Base-by-base conservation (phyloP, 352 stramenopile genomes). In the Phytophthora vignae region DNA sequence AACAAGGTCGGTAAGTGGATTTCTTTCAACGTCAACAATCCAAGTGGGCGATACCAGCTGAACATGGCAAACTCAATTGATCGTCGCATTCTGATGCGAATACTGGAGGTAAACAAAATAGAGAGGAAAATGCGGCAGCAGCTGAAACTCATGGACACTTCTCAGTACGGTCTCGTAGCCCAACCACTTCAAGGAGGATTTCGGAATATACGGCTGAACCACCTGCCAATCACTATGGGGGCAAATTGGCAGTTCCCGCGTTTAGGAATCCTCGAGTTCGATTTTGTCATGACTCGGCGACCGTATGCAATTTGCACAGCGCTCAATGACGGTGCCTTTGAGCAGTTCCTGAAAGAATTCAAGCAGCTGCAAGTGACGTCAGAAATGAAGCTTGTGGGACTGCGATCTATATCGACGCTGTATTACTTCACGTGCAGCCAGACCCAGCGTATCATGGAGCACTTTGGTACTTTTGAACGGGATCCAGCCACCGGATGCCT, bases 281-380 rank as follows among this genome's bases (percentile, higher is more conserved):
- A 94, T 65, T 94, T 91, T 64, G 83, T 91, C 14, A 79, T 85
- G 67, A 90, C 80, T 17, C 76, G 75, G 33, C 74, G 83, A 14
- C 87, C 87, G 19, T 90, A 85, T 29, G 38, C 73, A 27, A 74
- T 82, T 49, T 91, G 83, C 48, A 92, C 85, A 4, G 82, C 87
- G 3, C 71, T 94, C 6, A 89, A 69, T 40, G 87, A 94, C 55
- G 69, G 75, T 0, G 80, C 84, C 2, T 94, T 94, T 33, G 87
- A 94, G 38, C 81, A 92, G 33, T 91, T 92, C 22, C 52, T 94
- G 21, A 90, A 90, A 48, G 87, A 94, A 64, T 94, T 94, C 73
- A 94, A 92, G 67, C 78, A 87, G 54, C 69, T 94, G 6, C 80
- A 83, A 17, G 83, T 91, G 22, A 65, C 67, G 2, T 74, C 81